Evolutionary conservation across 1,139 yeast genomes (phyloP), one percentile per base, ranked within the genome.

Genomic region (Casaregolazyma lundiana): DNA sequence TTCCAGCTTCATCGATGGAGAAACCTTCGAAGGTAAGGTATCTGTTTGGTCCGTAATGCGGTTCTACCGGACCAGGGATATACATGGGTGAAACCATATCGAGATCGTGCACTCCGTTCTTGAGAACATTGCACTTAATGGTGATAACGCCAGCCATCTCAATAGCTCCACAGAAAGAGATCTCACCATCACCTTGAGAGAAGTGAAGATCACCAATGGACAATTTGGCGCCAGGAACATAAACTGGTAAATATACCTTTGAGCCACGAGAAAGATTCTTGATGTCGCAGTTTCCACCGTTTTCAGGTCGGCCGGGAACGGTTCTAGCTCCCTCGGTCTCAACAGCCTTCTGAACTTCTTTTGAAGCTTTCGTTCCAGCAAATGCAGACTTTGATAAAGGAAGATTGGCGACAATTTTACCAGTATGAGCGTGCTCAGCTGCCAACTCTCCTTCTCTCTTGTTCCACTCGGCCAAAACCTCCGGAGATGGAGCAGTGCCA

Each of bases 121-220:
- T 72, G 50, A 74, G 66, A 34, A 74, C 59, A 2, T 65, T 54
- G 35, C 69, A 64, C 48, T 70, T 63, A 49, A 74, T 53, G 3
- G 77, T 72, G 45, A 74, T 67, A 30, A 66, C 63, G 2, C 78
- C 78, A 6, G 76, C 68, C 78, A 73, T 74, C 55, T 74, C 79
- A 55, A 75, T 73, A 13, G 77, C 79, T 15, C 79, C 79, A 55
- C 79, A 75, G 54, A 74, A 74, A 3, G 77, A 70, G 37, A 73
- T 72, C 52, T 74, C 78, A 7, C 78, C 78, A 51, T 73, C 78
- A 15, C 78, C 79, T n/a, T 73, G 78, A 13, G 75, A 68, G 56
- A 74, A 74, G 55, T 74, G 78, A 37, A 74, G 60, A 52, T 74
- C 78, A 2, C 78, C 78, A 35, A 74, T 60, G 8, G 75, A 70